phyloP scores from a whole-genome alignment of 192 early-diverging fungal genomes.

The Cetraspora pellucida region DNA sequence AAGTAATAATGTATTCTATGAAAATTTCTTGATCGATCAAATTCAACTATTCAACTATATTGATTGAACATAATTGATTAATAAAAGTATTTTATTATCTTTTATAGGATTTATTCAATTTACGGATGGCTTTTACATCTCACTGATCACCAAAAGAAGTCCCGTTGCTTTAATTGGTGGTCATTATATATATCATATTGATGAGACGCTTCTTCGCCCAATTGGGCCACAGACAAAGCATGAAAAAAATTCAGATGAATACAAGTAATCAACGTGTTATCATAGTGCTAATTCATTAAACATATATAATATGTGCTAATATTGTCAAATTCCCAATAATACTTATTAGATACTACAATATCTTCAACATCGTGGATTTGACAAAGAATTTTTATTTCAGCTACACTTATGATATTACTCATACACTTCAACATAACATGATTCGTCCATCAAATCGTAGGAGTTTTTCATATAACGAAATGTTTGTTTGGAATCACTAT shows the following conservation, averaged over 20 bases:
- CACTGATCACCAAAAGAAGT: conserved; percentile 77
- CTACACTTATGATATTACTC: conserved; percentile 95
- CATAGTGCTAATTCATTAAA: neutral
- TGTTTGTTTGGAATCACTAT: conserved; percentile 97
- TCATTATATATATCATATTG: conserved; percentile 95
- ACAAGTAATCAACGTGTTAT: conserved; percentile 42
- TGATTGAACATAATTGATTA: too few relatives aligned
- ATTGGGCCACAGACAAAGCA: conserved; percentile 65
- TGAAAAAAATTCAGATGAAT: conserved; percentile 76
- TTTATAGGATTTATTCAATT: conserved; percentile 82
- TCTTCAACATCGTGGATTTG: conserved; percentile 92
- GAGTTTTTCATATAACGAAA: conserved; percentile 61
- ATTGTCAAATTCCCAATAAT: neutral
- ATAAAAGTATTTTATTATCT: neutral
- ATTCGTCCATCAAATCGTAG: conserved; percentile 49
- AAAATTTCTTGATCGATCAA: too few relatives aligned
- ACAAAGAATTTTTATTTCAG: conserved; percentile 97
- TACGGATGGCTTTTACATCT: conserved; percentile 91
- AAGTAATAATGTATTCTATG: too few relatives aligned
- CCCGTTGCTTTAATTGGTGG: conserved; percentile 93
- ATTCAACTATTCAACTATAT: too few relatives aligned
- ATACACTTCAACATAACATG: conserved; percentile 88
- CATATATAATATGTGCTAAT: neutral
- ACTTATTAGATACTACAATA: conserved; percentile 63
- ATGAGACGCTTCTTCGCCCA: conserved; percentile 79